phyloP scores from a whole-genome alignment of 2,329 filamentous ascomycete species.

The Periconia digitata region DNA sequence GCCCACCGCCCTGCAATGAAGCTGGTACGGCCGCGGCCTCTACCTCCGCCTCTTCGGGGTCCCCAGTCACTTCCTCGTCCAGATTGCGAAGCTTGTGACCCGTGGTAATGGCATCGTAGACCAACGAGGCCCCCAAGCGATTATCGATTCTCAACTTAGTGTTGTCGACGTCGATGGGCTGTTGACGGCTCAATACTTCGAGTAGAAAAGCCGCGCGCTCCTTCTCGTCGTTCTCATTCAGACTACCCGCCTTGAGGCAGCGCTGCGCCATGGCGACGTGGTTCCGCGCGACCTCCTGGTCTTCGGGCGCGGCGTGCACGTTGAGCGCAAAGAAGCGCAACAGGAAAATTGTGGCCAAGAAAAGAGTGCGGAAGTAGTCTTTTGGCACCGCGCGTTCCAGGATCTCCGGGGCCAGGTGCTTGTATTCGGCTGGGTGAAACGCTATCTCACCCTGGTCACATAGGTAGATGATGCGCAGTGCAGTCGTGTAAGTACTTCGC shows the following conservation, averaged over 20 bases:
- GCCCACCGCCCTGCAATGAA: too few species aligned
- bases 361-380: slow-evolving; percentile 18
- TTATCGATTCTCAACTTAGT: slow-evolving; percentile 19
- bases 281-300: slow-evolving; percentile 26
- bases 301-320: slow-evolving; percentile 16
- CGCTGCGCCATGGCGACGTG: slow-evolving; percentile 23
- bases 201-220: slow-evolving; percentile 15
- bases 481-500: slow-evolving; percentile 17
- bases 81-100: slow-evolving; percentile 18
- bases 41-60: background rate
- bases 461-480: slow-evolving; percentile 22
- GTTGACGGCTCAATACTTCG: slow-evolving; percentile 17
- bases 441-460: slow-evolving; percentile 15
- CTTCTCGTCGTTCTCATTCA: slow-evolving; percentile 13
- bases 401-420: slow-evolving; percentile 5
- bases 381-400: slow-evolving; percentile 19
- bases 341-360: slow-evolving; percentile 21
- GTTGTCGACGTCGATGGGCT: slow-evolving; percentile 18
- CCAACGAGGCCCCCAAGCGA: slow-evolving; percentile 21
- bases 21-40: background rate
- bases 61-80: slow-evolving; percentile 12
- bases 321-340: slow-evolving; percentile 27
- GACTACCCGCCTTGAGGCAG: slow-evolving; percentile 15
- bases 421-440: slow-evolving; percentile 12
- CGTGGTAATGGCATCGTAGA: slow-evolving; percentile 21